Percentiles rank a stretch among this genome's conserved stretches.
These are phyloP conservation scores for Hypericum perforatum DNA, from an alignment of 345 rosid species.

Conservation along the genomic window DNA sequence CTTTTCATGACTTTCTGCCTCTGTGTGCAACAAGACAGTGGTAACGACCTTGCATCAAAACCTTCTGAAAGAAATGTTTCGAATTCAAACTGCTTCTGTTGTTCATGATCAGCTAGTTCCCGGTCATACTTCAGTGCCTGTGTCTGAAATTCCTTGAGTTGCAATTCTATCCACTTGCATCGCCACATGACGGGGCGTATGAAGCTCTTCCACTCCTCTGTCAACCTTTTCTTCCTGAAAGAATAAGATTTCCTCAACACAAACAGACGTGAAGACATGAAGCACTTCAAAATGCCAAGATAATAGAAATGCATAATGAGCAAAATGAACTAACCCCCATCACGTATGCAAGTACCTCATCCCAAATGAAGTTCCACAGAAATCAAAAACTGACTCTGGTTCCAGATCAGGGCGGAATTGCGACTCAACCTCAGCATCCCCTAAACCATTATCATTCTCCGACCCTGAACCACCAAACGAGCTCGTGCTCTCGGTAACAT, in stretches of 20 bases:
- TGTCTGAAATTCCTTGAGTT: constrained; percentile 18
- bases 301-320: background rate
- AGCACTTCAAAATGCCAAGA: background rate
- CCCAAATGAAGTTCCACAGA: constrained; percentile 18
- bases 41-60: constrained; percentile 14
- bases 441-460: constrained; percentile 29
- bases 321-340: background rate
- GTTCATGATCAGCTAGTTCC: constrained; percentile 17
- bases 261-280: background rate
- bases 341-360: constrained; percentile 32
- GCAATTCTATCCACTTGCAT: constrained; percentile 27
- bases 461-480: constrained; percentile 61
- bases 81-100: constrained; percentile 15
- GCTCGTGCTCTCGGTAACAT: constrained; percentile 59
- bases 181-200: constrained; percentile 31
- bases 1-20: constrained; percentile 19
- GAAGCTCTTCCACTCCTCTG: constrained; percentile 28
- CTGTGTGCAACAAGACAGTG: constrained; percentile 11
- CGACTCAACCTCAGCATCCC: constrained; percentile 76
- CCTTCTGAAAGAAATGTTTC: constrained; percentile 14
- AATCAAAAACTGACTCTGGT: constrained; percentile 17
- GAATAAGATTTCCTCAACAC: background rate
- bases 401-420: constrained; percentile 16
- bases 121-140: constrained; percentile 21
- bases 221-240: constrained; percentile 24